Evolutionary conservation across 2,329 filamentous ascomycete genomes (phyloP), one percentile per base, ranked within the genome.

Genomic region (Epichloe festucae): DNA sequence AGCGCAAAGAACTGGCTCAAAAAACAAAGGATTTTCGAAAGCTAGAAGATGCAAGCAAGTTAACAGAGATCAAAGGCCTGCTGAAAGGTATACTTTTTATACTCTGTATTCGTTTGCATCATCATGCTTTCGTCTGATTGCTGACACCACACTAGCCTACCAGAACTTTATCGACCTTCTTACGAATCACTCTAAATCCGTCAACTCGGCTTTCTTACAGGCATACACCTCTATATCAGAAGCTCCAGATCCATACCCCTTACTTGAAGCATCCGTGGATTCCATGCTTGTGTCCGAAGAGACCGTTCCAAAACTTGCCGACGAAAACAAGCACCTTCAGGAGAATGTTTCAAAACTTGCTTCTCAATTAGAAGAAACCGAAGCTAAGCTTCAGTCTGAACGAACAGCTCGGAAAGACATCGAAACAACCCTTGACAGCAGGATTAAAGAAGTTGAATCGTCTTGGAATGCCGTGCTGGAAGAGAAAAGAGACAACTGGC

Each of bases 11-110:
- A 55, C 75, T 98, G 19, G 93, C 94, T n/a, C 90, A 96, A 65
- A 96, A 96, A 75, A 98, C 93, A 1, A 98, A 98, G 63, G 91
- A 97, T 62, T 98, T 97, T 60, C 78, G 90, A 55, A 97, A 96
- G 67, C 77, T 95, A 11, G 91, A 97, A 60, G 89, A 98, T 73
- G 73, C 85, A 11, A 81, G 79, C 52, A 98, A 97, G 68, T 71
- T 98, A 50, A 75, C 76, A 5, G 93, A 98, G 67, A 82, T 95
- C 72, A 98, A 97, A 70, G 81, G 81, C 40, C 71, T 98, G 48
- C 71, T 98, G 53, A 96, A 95, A 75, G 84, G 88, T 89, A 50
- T 39, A 8, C 46, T 21, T 40, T n/a, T 21, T 14, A 19, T 34
- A 23, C 21, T 4, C 19, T 40, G 35, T 35, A 7, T 23, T 21